Base-by-base conservation (phyloP, 2,329 filamentous ascomycete species). In the Aspergillus hortae region DNA sequence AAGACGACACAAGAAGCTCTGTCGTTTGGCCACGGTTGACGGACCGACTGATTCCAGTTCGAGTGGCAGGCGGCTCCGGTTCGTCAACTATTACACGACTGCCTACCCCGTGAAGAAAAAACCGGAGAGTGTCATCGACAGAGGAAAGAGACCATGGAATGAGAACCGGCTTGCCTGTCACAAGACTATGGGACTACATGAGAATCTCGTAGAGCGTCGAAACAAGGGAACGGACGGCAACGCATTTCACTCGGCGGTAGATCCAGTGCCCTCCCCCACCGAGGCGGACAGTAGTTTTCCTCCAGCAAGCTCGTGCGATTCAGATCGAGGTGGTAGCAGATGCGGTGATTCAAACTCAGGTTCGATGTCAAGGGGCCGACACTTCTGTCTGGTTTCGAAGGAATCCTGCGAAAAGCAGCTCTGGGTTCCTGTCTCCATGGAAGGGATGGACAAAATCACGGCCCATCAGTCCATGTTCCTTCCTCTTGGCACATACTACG, bases 381-480 rank as follows among this genome's bases (percentile, higher is more conserved):
- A 74, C 80, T 4, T 25, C 23, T 25, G 23, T 25, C 7, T 5
- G 5, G 23, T 25, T 21, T 17, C 12, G 38, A 17, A 41, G 11
- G 4, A 21, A 11, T 2, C 12, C 17, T 6, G 17, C 38, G 17
- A 41, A 10, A 17, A 12, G n/a, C 17, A 41, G 23, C 82, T 85
- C 14, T 96, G 92, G 91, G 75, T 91, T 1, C 79, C 86, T 42
- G 81, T 96, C 2, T 86, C 85, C 62, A 94, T 96, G 88, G 81
- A 87, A 52, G 85, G 84, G 48, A 84, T 94, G 55, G 91, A 95
- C 65, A 89, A 95, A 69, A 88, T 95, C 1, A 85, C 83, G 6
- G 92, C 91, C 9, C 91, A 95, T 67, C 92, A 89, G 56, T 86
- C 88, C 0, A 74, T 96, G 47, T 96, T 95, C 73, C 82, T 89